These are phyloP conservation scores for Termitomyces sp. DNA, from an alignment of 768 basidiomycete species.

Conservation along the genomic window DNA sequence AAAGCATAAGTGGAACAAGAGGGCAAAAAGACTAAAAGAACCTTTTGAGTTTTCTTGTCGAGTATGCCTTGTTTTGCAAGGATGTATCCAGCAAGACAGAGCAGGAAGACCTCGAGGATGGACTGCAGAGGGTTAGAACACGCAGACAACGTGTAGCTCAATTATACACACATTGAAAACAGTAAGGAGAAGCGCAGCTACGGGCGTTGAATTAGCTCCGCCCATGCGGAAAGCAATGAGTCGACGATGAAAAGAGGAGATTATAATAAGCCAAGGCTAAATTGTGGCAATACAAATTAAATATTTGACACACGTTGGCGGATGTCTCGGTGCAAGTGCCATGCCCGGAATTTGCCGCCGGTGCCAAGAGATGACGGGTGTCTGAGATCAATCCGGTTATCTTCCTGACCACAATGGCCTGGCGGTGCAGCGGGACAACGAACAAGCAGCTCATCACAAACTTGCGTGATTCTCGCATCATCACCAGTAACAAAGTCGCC, in stretches of 20 bases:
- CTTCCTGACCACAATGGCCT: constrained; percentile 57
- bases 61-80: constrained; percentile 78
- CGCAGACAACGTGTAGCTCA: background rate
- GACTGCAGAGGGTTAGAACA: constrained; percentile 43
- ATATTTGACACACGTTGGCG: background rate
- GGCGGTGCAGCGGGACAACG: constrained; percentile 66
- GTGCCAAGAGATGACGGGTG: background rate
- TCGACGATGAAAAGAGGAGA: too few relatives aligned
- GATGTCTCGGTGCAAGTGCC: background rate
- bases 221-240: background rate
- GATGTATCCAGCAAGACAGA: constrained; percentile 80
- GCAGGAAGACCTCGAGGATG: constrained; percentile 82
- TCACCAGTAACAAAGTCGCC: constrained; percentile 49
- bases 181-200: constrained; percentile 44
- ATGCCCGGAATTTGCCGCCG: background rate
- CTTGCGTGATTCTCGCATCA: constrained; percentile 48
- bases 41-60: constrained; percentile 88
- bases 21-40: constrained; percentile 22
- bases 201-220: constrained; percentile 18
- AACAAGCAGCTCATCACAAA: constrained; percentile 75
- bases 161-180: constrained; percentile 49
- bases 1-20: background rate
- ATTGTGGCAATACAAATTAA: background rate
- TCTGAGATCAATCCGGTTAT: background rate
- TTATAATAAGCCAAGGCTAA: background rate